Evolutionary conservation across 306 rosid genomes (phyloP), one percentile per base, ranked within the genome.

Genomic region (Citrullus mucosospermus): DNA sequence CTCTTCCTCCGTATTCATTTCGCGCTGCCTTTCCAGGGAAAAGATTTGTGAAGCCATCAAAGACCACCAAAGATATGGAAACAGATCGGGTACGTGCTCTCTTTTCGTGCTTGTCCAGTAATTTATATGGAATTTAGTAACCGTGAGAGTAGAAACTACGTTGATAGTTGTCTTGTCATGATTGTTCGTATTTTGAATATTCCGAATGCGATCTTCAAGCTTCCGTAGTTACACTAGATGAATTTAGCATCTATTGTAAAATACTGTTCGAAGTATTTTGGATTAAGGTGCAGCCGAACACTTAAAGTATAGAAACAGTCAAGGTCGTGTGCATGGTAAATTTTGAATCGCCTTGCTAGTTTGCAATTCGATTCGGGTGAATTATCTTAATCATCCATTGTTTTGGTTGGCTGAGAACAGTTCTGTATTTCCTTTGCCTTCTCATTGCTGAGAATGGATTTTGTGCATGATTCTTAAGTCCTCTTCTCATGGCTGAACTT

Each of bases 61-160:
- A 89, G 82, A 30, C 79, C 62, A 83, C 97, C 16, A 84, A 85
- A 77, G 98, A 89, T 4, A 92, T 94, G 97, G 95, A 94, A 67
- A 48, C 87, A n/a, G 96, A 93, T 81, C 90, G 94, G 41, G 98
- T 93, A 84, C 82, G 92, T 80, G 20, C 61, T 44, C 18, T 54
- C 34, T 70, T 59, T 5, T 51, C 16, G 36, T 9, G 16, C 30
- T 55, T 36, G 39, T 15, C 30, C 4, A 1, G 17, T 75, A 53
- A 55, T 70, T 73, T n/a, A 5, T 59, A 13, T 76, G 0, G 72
- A 34, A 12, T 54, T 5, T 15, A 34, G 46, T 44, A 12, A 69
- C 10, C 5, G 32, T 41, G n/a, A 69, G 25, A n/a, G 56, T 69
- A 22, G 56, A 69, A 69, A 18, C 50, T 17, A 4, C 18, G 72